These are phyloP conservation scores for Drechslerella coelobrocha DNA, from an alignment of 2,329 filamentous ascomycete species.

Conservation along the genomic window DNA sequence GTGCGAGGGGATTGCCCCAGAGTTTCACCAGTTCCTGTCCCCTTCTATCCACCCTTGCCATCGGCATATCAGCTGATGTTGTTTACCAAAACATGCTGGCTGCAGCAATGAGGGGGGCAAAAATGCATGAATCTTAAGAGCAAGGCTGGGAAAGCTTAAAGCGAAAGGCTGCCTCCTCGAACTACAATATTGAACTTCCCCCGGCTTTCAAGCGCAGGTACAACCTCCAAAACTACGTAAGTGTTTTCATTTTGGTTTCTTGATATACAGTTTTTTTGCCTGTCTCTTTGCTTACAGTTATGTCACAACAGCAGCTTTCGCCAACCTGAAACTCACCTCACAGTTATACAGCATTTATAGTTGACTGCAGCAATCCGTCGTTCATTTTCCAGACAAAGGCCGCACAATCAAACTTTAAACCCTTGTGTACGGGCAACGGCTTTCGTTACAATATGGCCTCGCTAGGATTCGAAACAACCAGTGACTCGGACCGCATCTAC, in stretches of 20 bases:
- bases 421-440: background rate
- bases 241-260: too few species aligned
- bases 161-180: slow-evolving; percentile 6
- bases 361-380: too few species aligned
- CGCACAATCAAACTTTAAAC: too few species aligned
- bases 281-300: too few species aligned
- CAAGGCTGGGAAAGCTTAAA: slow-evolving; percentile 36
- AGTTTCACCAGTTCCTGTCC: slow-evolving; percentile 18
- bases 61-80: slow-evolving; percentile 47
- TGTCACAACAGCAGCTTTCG: too few species aligned
- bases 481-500: slow-evolving; percentile 39
- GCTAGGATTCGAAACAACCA: slow-evolving; percentile 31
- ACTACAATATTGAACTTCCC: too few species aligned
- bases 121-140: slow-evolving; percentile 34
- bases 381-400: too few species aligned
- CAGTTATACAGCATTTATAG: too few species aligned
- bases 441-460: background rate
- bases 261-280: too few species aligned
- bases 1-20: slow-evolving; percentile 18
- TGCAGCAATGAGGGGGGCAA: slow-evolving; percentile 15
- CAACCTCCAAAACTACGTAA: background rate
- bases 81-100: slow-evolving; percentile 38
- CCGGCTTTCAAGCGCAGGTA: background rate
- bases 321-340: too few species aligned
- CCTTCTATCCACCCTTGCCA: slow-evolving; percentile 26